Evolutionary conservation across 805 yeast genomes (phyloP).

Genomic region (Spencermartinsiella europaea): DNA sequence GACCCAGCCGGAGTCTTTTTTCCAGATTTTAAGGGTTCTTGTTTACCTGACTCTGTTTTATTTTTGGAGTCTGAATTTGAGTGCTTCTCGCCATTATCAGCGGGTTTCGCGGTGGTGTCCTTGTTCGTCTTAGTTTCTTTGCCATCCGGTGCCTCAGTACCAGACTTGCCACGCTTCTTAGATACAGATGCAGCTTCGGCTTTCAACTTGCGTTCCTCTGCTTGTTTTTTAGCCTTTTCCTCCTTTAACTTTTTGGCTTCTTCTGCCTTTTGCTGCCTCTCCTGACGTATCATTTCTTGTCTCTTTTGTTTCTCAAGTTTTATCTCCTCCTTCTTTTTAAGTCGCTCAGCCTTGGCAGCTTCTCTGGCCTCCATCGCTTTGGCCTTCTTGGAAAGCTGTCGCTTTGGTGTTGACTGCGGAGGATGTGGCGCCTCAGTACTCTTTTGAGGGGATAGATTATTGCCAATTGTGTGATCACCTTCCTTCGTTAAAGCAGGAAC

Average conservation of each 20-base stretch:
- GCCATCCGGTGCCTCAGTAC: conserved; percentile 2
- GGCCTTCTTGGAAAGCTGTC: neutral
- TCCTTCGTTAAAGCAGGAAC: no score
- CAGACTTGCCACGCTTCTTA: no score
- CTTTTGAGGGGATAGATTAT: neutral
- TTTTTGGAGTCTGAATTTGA: no score
- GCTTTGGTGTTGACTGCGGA: conserved; percentile 1
- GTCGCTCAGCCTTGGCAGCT: neutral
- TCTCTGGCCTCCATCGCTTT: conserved; percentile 1
- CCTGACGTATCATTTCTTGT: neutral
- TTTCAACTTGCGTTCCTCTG: no score
- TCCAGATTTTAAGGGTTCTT: no score
- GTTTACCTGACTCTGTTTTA: no score
- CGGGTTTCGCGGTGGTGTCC: neutral
- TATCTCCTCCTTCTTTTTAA: neutral
- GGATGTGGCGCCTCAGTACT: neutral
- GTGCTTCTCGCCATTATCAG: neutral
- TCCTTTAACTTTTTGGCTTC: neutral
- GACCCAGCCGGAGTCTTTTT: neutral
- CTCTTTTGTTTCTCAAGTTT: conserved; percentile 1
- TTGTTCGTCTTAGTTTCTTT: neutral
- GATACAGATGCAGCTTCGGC: no score
- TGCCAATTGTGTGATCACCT: neutral
- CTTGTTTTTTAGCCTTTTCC: no score
- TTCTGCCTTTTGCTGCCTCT: neutral